Base-by-base conservation (phyloP, 225 moss, liverwort and hornwort species). In the Sphagnum tenellum region DNA sequence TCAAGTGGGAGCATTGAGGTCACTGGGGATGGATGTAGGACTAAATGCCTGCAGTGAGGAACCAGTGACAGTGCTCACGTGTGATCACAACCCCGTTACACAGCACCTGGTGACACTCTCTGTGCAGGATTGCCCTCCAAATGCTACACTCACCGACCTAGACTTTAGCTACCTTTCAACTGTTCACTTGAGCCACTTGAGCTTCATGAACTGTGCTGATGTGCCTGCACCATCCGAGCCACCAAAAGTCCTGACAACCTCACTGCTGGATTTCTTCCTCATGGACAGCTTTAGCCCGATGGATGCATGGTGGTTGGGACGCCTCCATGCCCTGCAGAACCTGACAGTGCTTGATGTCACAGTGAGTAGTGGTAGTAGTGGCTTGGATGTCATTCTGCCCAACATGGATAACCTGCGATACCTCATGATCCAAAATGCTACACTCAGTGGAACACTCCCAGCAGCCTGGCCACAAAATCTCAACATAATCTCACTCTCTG, bases 1-100 rank as follows among this genome's bases (percentile, higher is more conserved):
- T 7, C 84, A 84, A 63, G 84, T 84, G 77, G 77, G 69, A 55
- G 84, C 84, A 3, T 66, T 84, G 55, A 80, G 64, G 52, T 74
- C 73, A 29, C 73, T 84, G 4, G 84, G 84, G 53, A 77, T 84
- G 4, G 8, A 2, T 9, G 73, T 77, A 13, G 45, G 10, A 48
- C 64, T 71, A 1, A 60, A 64, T 0, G 73, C 84, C 2, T 84
- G 84, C 77, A 5, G 80, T 2, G 10, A n/a, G 2, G 51, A 73
- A 45, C 64, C 60, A 11, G 0, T 7, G 7, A 11, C 73, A 5
- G 56, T 62, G 2, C 46, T 84, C 8, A 65, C 54, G 10, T 84
- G 84, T 66, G 84, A 84, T 54, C 57, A 29, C 0, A 80, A 80
- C 63, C 63, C 55, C 0, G 80, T 77, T n/a, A 75, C 75, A 0